A percentile compares a stretch with the other conserved stretches of the same genome.
Evolutionary conservation across 768 basidiomycete species (phyloP).

Genomic region (Cystobasidium onofrii): DNA sequence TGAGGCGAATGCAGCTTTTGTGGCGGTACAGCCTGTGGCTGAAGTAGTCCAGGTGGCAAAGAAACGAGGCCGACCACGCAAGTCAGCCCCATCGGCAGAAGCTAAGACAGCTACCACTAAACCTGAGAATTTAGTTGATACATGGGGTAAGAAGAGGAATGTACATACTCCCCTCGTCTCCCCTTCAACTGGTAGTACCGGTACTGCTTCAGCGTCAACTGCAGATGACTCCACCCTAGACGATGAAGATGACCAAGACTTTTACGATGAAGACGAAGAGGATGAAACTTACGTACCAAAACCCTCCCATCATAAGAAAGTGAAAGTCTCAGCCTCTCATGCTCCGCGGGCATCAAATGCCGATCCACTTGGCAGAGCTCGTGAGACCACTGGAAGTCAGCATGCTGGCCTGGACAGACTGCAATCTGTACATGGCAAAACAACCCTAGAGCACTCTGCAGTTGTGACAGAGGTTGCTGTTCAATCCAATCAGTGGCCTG

Average conservation of each 20-base stretch:
- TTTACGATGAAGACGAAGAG: slow-evolving; percentile 1
- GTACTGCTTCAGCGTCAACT: background rate
- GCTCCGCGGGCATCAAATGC: background rate
- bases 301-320: background rate
- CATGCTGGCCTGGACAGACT: background rate
- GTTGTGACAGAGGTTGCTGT: too few relatives aligned
- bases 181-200: background rate
- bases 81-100: background rate
- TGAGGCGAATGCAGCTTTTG: background rate
- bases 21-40: background rate
- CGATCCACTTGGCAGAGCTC: background rate
- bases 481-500: too few relatives aligned
- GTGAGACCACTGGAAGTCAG: background rate
- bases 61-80: background rate
- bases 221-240: background rate
- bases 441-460: too few relatives aligned
- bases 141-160: background rate
- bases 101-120: background rate
- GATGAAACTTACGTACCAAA: background rate
- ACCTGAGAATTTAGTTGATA: background rate
- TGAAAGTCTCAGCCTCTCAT: background rate
- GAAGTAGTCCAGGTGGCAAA: background rate
- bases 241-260: background rate
- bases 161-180: background rate
- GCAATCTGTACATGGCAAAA: background rate